Evolutionary conservation across 2,329 filamentous ascomycete species (phyloP), one percentile per base, ranked within the genome.

Genomic region (Fusarium succisae): DNA sequence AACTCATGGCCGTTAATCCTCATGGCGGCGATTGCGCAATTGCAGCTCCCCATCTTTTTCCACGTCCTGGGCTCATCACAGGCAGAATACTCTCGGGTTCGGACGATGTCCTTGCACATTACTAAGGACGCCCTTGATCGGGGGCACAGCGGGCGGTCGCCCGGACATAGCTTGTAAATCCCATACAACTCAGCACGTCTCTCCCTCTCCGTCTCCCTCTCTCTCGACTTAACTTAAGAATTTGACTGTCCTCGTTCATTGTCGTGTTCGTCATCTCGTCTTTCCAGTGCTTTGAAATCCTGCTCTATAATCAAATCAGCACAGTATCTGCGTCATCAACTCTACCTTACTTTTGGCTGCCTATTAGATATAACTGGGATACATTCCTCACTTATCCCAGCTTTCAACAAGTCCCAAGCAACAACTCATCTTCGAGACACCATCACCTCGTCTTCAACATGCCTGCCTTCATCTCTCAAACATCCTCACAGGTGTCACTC

Each of bases 401-500:
- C 60, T 58, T 54, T 72, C 73, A 75, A 77, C 74, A 78, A 75
- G 59, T 72, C 63, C 66, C 72, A 75, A 30, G 57, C 57, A 71
- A 68, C 55, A 74, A 51, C 39, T n/a, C 32, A 68, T 62, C 57
- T 26, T 69, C 24, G 47, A 58, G 39, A 37, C 58, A 69, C 44
- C 53, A 60, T 61, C 63, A 53, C 53, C 58, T 12, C 65, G n/a
- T 51, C 77, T 81, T 81, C 76, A 80, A 74, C 63, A 83, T 82
- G 79, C 79, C 83, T 67, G 73, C 79, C 76, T 75, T 79, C 57
- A 82, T 81, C 75, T 81, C 81, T 47, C 80, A 83, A 71, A 78
- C 81, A 43, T 84, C 83, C 37, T 84, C 85, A n/a, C 81, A 81
- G 69, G 78, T 82, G 63, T 73, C 84, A 51, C 80, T 83, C 66